Base-by-base conservation (phyloP, 371 early-diverging fungal species). In the Cladochytrium tenue region DNA sequence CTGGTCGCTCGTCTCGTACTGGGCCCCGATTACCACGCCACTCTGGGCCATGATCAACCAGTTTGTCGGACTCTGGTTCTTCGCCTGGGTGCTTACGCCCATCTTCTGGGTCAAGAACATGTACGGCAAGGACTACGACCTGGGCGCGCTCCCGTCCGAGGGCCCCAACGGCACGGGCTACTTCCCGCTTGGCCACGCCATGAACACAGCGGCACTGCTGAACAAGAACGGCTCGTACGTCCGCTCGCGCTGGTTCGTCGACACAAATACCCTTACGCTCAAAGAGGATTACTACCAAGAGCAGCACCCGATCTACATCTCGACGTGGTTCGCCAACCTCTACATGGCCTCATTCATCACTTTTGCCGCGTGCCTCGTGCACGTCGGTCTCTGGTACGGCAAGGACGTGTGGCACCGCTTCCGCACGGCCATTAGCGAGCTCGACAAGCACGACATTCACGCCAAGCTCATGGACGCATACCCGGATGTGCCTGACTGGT, bases 271-370 rank as follows among this genome's bases (percentile, higher is more conserved):
- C 57, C 15, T 43, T 7, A 56, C 68, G 0, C 32, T 72, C 25
- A 60, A 69, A 53, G 50, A 58, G 26, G 26, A 10, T 3, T 33
- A 30, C 23, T 93, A 93, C 68, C 81, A 76, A 32, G 75, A 78
- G 62, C 86, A 90, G 68, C 86, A 88, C 13, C 93, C 88, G 52
- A 76, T 94, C 17, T 85, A 88, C 72, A 87, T 93, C 75, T 84
- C 92, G 7, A 79, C 85, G n/a, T 86, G 83, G 66, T 93, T 84
- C 84, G 89, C 78, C 28, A 76, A 89, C n/a, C 57, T 66, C 31
- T 68, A 56, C 32, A 15, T 58, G 32, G 60, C 61, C 3, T n/a
- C 27, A 7, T 65, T 70, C 27, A 35, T 66, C 34, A 34, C 63
- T 2, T 72, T 63, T 56, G 32, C 58, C 17, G 62, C 62, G 4